Base-by-base conservation (phyloP, 495 filamentous ascomycete species). In the Penicillium silybi region DNA sequence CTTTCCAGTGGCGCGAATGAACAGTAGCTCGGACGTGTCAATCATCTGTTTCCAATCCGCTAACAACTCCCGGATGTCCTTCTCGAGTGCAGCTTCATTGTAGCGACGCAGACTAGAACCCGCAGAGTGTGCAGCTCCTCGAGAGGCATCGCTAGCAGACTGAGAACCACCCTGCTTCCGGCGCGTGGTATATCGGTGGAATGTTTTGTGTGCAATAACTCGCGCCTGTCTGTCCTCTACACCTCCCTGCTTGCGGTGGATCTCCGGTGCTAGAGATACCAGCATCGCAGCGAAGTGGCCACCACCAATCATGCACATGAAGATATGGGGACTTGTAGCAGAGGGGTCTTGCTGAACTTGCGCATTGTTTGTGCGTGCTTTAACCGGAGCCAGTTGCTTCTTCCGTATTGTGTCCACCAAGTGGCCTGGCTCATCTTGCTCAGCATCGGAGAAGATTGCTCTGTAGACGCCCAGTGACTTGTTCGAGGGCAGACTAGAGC, bases 281-380 rank as follows among this genome's bases (percentile, higher is more conserved):
- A 97, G 75, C 91, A 97, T 97, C 18, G 88, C 95, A 0, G 93
- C 93, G 65, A 98, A 97, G 60, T 98, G 93, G 2, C 93, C 93
- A 55, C 93, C 93, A 7, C 93, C 93, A 48, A 97, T 95, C 93
- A 98, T 98, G 67, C 91, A 97, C 49, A 97, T 80, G 61, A 98
- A 96, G 22, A 95, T 81, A 59, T 96, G 92, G 6, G 89, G 88
- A 37, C 80, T 80, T 2, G 86, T 80, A 23, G 83, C 76, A 9
- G 72, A 58, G 0, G 79, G 74, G 1, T 75, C 67, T 34, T 76
- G 77, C 18, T 77, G 80, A 8, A 79, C 77, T 32, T 68, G 63
- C 18, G 63, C 62, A 40, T 71, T 66, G 17, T 70, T 68, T 43
- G 63, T 64, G 23, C 65, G 77, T 6, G 80, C 69, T 41, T 81